Conservation (phyloP, 495 filamentous ascomycete genomes). For the Penicillium dipodomyicola region DNA sequence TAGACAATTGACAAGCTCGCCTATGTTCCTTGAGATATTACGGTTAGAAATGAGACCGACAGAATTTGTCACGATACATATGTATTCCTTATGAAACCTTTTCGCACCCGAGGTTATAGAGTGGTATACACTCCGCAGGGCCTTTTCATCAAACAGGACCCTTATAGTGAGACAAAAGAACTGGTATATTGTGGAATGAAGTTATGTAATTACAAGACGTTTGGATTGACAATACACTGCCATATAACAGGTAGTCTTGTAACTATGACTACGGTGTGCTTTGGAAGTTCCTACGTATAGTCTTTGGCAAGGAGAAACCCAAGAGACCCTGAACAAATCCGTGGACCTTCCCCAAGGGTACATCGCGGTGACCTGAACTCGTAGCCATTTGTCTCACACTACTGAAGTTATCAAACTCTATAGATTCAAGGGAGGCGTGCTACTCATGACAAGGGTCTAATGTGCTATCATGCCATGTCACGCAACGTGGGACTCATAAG, state of each 20-base stretch:
- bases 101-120: too few relatives aligned
- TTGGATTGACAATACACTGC: not conserved
- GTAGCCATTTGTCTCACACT: not conserved
- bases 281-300: not conserved
- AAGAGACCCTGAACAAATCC: not conserved
- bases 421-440: not conserved
- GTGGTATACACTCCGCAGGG: not conserved
- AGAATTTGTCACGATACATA: too few relatives aligned
- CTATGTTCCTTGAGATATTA: too few relatives aligned
- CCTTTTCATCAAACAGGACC: not conserved
- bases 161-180: not conserved
- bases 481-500: not conserved
- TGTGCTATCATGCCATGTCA: not conserved
- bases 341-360: not conserved
- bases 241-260: too few relatives aligned
- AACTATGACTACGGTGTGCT: not conserved
- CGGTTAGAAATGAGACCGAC: too few relatives aligned
- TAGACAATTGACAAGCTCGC: too few relatives aligned
- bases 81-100: not conserved
- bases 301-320: conserved; percentile 1
- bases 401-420: not conserved
- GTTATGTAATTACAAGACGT: conserved; percentile 13
- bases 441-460: not conserved
- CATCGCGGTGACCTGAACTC: not conserved
- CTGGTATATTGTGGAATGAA: not conserved